phyloP scores from a whole-genome alignment of 768 basidiomycete species.

The Phylloporus sp. region DNA sequence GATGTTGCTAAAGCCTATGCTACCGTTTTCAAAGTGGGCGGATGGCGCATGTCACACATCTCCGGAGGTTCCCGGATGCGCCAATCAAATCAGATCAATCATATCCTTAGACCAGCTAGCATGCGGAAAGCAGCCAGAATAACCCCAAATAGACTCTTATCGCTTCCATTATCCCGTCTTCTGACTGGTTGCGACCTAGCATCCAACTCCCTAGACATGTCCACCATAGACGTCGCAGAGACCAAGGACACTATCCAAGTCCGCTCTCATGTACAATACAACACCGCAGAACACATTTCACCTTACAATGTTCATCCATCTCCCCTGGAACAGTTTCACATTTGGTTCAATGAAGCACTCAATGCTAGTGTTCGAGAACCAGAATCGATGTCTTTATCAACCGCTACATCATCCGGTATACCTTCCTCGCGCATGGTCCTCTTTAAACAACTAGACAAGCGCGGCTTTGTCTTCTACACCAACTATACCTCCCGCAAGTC shows the following conservation, averaged over 20 bases:
- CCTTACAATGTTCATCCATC: constrained; percentile 57
- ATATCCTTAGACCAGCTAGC: neutral
- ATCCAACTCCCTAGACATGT: constrained; percentile 12
- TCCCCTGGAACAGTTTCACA: constrained; percentile 81
- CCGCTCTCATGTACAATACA: constrained; percentile 73
- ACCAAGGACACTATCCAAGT: constrained; percentile 59
- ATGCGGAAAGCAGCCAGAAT: constrained; percentile 1
- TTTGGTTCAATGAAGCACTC: constrained; percentile 75
- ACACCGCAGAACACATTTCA: constrained; percentile 59
- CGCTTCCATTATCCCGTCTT: constrained; percentile 1
- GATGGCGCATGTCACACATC: no score
- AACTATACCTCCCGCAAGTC: constrained; percentile 96
- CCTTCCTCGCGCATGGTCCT: constrained; percentile 89
- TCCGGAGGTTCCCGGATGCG: neutral
- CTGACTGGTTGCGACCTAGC: neutral
- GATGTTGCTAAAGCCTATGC: neutral
- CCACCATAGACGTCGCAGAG: constrained; percentile 35
- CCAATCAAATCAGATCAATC: neutral
- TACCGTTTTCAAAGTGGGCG: no score
- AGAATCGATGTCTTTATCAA: constrained; percentile 85
- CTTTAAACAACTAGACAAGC: constrained; percentile 83
- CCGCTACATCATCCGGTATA: constrained; percentile 64
- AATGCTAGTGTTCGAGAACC: constrained; percentile 70
- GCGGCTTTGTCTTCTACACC: constrained; percentile 94
- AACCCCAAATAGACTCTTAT: constrained; percentile 11